Evolutionary conservation across 768 basidiomycete species (phyloP), one percentile per base, ranked within the genome.

Genomic region (Boletus vermiculosoides): DNA sequence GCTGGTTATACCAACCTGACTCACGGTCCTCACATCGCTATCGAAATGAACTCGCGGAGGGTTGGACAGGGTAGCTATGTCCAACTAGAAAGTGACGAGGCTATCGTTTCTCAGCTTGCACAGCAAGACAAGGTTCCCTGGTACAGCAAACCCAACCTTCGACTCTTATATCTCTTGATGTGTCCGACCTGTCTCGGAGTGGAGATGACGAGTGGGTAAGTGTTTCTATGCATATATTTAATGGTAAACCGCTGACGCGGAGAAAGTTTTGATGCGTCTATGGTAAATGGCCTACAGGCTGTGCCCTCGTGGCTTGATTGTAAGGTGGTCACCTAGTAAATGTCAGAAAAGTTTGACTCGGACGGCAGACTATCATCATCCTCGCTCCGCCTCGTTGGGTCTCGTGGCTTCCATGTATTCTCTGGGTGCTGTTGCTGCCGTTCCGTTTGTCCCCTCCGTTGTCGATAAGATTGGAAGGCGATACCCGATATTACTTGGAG

Each of bases 261-360:
- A 1, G 4, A 52, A 51, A 66, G 64, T 0, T 64, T 64, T 18
- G 65, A 67, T 9, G 82, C 84, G 0, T 82, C 83, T 5, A 85
- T 85, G 83, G 74, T 85, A 64, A 85, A 83, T 62, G 83, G 83
- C 37, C 63, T 86, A 41, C 84, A 86, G 66, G 81, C 83, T 0
- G 82, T 85, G 4, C 68, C 77, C 22, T 79, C 82, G 0, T 86
- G 83, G 82, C 74, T 80, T 59, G 71, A 69, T 5, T 85, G 84
- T 85, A 45, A 59, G 77, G 49, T 8, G 1, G n/a, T 45, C 28
- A 20, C 5, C 30, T 41, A 31, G 18, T 39, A n/a, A 10, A 6
- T 16, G 25, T 51, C 3, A 39, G 25, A 47, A 30, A 11, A 4
- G 2, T 5, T 44, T 58, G 16, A 56, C 46, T 16, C 0, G 25